Percentiles rank a stretch among this genome's conserved stretches.
These are phyloP conservation scores for Penicillium sp. DNA, from an alignment of 2,329 filamentous ascomycete genomes.

Conservation along the genomic window DNA sequence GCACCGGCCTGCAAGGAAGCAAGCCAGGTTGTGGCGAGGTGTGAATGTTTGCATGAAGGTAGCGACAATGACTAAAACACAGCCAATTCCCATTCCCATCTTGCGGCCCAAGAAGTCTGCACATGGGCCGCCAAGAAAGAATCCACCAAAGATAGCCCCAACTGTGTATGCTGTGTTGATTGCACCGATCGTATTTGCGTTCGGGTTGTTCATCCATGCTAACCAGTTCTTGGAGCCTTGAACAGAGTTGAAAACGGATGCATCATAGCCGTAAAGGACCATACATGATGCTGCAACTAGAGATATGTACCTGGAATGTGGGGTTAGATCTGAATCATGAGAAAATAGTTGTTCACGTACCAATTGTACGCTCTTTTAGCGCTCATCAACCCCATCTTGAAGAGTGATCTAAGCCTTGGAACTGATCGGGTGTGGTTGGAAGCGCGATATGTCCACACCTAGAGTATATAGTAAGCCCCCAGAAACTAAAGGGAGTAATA, in stretches of 20 bases:
- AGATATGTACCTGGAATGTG: slow-evolving; percentile 60
- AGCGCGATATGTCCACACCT: not conserved
- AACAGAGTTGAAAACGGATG: slow-evolving; percentile 71
- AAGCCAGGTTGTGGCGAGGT: slow-evolving; percentile 61
- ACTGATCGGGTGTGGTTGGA: not conserved
- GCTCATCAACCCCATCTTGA: slow-evolving; percentile 25
- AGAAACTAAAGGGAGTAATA: not conserved
- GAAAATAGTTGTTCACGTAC: slow-evolving; percentile 12
- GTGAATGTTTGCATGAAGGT: slow-evolving; percentile 70
- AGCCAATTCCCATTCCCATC: slow-evolving; percentile 65
- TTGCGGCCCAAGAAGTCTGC: slow-evolving; percentile 65
- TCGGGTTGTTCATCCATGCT: slow-evolving; percentile 58
- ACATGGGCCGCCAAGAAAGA: slow-evolving; percentile 67
- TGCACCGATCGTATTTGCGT: slow-evolving; percentile 51
- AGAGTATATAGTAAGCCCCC: not conserved
- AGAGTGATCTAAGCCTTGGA: not conserved
- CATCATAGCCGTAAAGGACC: slow-evolving; percentile 75
- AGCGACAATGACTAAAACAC: slow-evolving; percentile 64
- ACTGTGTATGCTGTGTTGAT: slow-evolving; percentile 72
- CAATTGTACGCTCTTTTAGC: slow-evolving; percentile 36
- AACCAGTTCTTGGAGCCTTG: slow-evolving; percentile 69
- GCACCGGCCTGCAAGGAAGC: slow-evolving; percentile 69
- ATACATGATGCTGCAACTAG: slow-evolving; percentile 72
- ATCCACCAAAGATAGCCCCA: slow-evolving; percentile 68
- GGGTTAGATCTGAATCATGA: not conserved